phyloP scores from a whole-genome alignment of 495 filamentous ascomycete species.

The Cercophora samala region DNA sequence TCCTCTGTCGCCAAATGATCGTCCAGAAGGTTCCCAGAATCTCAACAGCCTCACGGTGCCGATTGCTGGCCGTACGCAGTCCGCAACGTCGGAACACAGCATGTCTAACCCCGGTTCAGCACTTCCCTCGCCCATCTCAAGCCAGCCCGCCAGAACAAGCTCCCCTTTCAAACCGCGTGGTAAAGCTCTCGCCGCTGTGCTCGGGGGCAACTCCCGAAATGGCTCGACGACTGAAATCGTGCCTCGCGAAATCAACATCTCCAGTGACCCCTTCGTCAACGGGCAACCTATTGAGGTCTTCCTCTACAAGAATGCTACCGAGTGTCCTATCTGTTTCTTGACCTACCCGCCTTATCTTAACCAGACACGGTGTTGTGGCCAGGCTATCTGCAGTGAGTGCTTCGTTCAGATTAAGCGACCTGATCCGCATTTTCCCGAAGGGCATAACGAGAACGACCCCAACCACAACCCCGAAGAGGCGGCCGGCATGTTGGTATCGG shows the following conservation, averaged over 20 bases:
- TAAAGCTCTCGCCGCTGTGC: slow-evolving; percentile 77
- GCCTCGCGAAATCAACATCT: slow-evolving; percentile 74
- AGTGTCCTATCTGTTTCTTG: slow-evolving; percentile 96
- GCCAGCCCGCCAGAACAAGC: slow-evolving; percentile 28
- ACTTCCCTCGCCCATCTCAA: slow-evolving; percentile 57
- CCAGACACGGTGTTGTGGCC: slow-evolving; percentile 91
- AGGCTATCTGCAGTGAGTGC: slow-evolving; percentile 96
- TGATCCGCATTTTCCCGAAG: slow-evolving; percentile 92
- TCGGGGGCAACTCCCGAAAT: slow-evolving; percentile 66
- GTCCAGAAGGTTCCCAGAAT: slow-evolving; percentile 37
- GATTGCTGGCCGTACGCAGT: slow-evolving; percentile 69
- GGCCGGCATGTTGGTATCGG: slow-evolving; percentile 73
- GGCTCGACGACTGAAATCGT: slow-evolving; percentile 62
- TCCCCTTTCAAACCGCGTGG: slow-evolving; percentile 59
- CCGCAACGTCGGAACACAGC: slow-evolving; percentile 64
- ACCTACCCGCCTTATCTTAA: slow-evolving; percentile 97
- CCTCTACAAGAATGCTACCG: slow-evolving; percentile 82
- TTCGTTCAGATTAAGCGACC: slow-evolving; percentile 98
- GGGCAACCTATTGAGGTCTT: slow-evolving; percentile 88
- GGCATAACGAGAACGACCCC: slow-evolving; percentile 55
- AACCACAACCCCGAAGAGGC: slow-evolving; percentile 48
- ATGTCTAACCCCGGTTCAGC: slow-evolving; percentile 49
- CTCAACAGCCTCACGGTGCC: slow-evolving; percentile 70
- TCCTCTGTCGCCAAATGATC: slow-evolving; percentile 40
- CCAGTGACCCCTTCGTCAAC: slow-evolving; percentile 83